Evolutionary conservation across 2,329 filamentous ascomycete genomes (phyloP).

Genomic region (Botrytis deweyae): DNA sequence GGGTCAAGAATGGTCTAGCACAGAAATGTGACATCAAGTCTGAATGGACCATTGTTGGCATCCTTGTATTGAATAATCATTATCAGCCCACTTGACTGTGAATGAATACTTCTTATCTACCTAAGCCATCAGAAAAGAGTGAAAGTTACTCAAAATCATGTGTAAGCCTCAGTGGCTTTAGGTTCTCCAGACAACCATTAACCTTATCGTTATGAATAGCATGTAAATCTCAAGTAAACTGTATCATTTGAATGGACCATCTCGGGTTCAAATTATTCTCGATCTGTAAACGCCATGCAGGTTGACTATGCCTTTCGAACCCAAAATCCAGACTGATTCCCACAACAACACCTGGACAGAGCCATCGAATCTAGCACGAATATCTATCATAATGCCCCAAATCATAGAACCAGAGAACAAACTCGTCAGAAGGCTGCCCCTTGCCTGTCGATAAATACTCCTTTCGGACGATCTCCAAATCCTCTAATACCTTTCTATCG

Average conservation of each 20-base stretch:
- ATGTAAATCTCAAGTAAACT: neutral
- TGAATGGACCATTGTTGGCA: neutral
- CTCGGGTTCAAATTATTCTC: neutral
- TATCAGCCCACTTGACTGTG: neutral
- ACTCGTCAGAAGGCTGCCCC: neutral
- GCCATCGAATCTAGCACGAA: neutral
- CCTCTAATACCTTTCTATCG: neutral
- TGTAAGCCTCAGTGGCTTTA: neutral
- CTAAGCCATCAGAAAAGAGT: neutral
- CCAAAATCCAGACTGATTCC: neutral
- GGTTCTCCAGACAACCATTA: neutral
- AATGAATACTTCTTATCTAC: neutral
- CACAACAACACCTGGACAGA: neutral
- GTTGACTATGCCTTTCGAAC: neutral
- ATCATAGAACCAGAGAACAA: slow-evolving; percentile 7
- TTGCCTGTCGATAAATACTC: neutral
- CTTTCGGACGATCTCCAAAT: slow-evolving; percentile 2
- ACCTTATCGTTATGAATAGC: neutral
- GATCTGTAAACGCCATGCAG: neutral
- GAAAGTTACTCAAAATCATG: neutral
- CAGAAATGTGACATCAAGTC: neutral
- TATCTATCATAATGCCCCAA: neutral
- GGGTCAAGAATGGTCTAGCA: neutral
- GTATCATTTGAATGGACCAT: neutral
- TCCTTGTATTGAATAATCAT: neutral